Base-by-base conservation (phyloP, 1,139 yeast species). In the Meyerozyma elateridarum region DNA sequence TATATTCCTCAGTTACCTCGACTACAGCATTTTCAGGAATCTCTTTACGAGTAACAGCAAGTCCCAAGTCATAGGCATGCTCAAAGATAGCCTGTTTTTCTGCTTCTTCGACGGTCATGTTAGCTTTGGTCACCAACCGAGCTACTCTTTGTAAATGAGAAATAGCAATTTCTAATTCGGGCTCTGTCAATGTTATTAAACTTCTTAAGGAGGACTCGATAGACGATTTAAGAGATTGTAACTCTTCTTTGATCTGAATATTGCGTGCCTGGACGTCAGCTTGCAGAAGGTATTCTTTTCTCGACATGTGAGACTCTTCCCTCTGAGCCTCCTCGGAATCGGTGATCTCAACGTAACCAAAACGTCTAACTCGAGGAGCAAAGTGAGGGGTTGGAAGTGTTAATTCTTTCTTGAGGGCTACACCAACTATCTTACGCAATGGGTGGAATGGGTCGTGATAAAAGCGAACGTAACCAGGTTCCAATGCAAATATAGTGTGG, bases 361-460 rank as follows among this genome's bases (percentile, higher is more conserved):
- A 79, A 56, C 97, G 71, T 61, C 98, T 77, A 17, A 76, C 67
- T 31, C 91, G 73, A 30, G 97, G 96, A 17, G 71, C 81, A 56
- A 89, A 89, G 55, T 91, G 97, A 7, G 93, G 85, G 8, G 87
- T 78, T 22, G 98, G 98, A 30, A 91, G 70, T 37, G 67, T 61
- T 28, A 75, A 61, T 4, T 79, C 82, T 41, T 72, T 70, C 29
- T 66, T 66, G 38, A 91, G 69, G 2, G 95, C 89, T 33, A 91
- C 79, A 25, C 98, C 98, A 36, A 88, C 87, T 51, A 85, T 85
- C 54, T 82, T 83, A 56, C 97, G 77, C 52, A 79, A 76, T 27
- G 97, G 96, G 52, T 91, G 98, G 70, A 89, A 89, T n/a, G 98
- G 98, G 62, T 91, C 96, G 42, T 79, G 66, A 57, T 91, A 91